Percentiles rank a stretch among this genome's conserved stretches.
phyloP scores from a whole-genome alignment of 306 rosid genomes.

The Prunus mume region DNA sequence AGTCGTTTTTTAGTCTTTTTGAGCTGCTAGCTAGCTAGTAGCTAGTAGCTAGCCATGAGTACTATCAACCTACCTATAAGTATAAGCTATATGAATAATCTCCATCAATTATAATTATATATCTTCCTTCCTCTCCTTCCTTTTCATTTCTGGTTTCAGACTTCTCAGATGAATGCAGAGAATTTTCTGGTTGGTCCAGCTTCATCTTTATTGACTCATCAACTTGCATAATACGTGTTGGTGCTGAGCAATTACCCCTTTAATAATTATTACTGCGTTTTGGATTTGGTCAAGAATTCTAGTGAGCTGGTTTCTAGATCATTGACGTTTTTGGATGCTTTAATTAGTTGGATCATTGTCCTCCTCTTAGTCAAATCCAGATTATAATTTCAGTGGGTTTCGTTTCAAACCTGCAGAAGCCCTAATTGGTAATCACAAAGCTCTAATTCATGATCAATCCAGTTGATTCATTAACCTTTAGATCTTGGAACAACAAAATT shows the following conservation, averaged over 20 bases:
- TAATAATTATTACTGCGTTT: neutral
- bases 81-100: too few species aligned
- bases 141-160: neutral
- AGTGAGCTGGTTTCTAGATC: neutral
- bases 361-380: neutral
- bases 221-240: constrained; percentile 6
- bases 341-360: neutral
- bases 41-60: neutral
- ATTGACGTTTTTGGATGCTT: neutral
- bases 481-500: constrained; percentile 7
- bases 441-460: neutral
- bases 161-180: neutral
- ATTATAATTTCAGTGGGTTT: neutral
- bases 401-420: neutral
- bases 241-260: neutral
- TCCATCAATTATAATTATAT: constrained; percentile 19
- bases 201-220: neutral
- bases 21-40: neutral
- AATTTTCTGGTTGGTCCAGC: neutral
- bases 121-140: neutral
- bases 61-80: too few species aligned
- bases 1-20: neutral
- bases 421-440: neutral
- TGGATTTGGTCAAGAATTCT: neutral
- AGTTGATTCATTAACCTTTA: neutral